These are phyloP conservation scores for Persicaria maculosa DNA, from an alignment of 148 eudicot genomes.

Conservation along the genomic window DNA sequence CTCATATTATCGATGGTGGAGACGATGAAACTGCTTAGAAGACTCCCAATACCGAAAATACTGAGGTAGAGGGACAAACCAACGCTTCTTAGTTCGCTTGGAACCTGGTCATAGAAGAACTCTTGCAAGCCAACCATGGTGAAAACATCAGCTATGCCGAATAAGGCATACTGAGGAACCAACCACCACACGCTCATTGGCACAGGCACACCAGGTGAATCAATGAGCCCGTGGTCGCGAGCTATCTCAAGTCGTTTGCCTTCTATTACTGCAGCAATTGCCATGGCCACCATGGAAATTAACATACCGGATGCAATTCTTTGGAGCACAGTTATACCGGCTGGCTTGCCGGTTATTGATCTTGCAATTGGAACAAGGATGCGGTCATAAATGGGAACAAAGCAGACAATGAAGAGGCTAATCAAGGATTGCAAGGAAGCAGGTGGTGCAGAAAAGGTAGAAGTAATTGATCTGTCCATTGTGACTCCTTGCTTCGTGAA, in stretches of 20 bases:
- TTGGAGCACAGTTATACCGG: constrained; percentile 64
- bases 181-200: constrained; percentile 75
- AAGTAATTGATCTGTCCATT: constrained; percentile 49
- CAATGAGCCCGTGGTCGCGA: constrained; percentile 32
- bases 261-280: constrained; percentile 54
- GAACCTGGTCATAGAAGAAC: constrained; percentile 63
- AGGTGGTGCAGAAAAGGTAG: constrained; percentile 42
- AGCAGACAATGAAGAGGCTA: constrained; percentile 29
- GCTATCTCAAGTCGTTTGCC: constrained; percentile 45
- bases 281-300: constrained; percentile 37
- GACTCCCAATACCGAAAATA: constrained; percentile 52
- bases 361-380: constrained; percentile 50
- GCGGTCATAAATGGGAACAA: constrained; percentile 59
- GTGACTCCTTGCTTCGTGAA: constrained; percentile 75
- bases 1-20: constrained; percentile 41
- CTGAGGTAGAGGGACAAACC: constrained; percentile 56
- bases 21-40: constrained; percentile 60
- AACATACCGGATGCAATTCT: constrained; percentile 51
- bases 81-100: constrained; percentile 46
- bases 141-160: constrained; percentile 52
- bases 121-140: constrained; percentile 68
- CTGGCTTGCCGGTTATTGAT: constrained; percentile 35
- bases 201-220: constrained; percentile 32
- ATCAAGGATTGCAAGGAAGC: constrained; percentile 58
- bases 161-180: constrained; percentile 50